Base-by-base conservation (phyloP, 441 rosid species). In the Manihot esculenta region DNA sequence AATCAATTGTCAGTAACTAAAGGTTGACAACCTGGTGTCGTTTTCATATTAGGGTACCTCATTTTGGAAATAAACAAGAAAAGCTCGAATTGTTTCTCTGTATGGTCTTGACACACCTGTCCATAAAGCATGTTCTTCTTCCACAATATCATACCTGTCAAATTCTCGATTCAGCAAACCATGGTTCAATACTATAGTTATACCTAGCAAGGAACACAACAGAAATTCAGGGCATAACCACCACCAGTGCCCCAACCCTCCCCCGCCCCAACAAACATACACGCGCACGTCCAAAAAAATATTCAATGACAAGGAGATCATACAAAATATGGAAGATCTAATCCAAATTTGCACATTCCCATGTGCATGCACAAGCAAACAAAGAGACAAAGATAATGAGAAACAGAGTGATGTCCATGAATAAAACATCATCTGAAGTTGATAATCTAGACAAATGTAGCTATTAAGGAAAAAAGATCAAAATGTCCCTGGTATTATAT, bases 71-170 rank as follows among this genome's bases (percentile, higher is more conserved):
- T 94, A 92, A 54, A 85, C 84, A 33, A 94, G 86, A 81, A 94
- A 94, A 61, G 99, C 93, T 21, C 83, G 88, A 79, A 94, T 94
- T 13, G 99, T 94, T 90, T 94, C 97, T 51, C 94, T 84, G 70
- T 90, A 94, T 1, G 99, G 89, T 81, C 84, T 86, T 77, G 99
- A 92, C 44, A 94, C 95, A 71, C 88, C 97, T 56, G 84, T 80
- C 97, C 97, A 94, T 41, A 92, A 77, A 74, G 83, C 62, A 79
- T 94, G 95, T 41, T 79, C 77, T 58, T 92, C 97, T 85, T 88
- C 97, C 57, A 87, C 95, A 26, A 94, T 85, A 56, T 76, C 60
- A 30, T 90, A 92, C 97, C 99, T 91, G 93, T 62, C 79, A 89
- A 88, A 81, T 78, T 76, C 77, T 74, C 55, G 69, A 78, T 53